Base-by-base conservation (phyloP, 371 early-diverging fungal species). In the Mucor racemosus region DNA sequence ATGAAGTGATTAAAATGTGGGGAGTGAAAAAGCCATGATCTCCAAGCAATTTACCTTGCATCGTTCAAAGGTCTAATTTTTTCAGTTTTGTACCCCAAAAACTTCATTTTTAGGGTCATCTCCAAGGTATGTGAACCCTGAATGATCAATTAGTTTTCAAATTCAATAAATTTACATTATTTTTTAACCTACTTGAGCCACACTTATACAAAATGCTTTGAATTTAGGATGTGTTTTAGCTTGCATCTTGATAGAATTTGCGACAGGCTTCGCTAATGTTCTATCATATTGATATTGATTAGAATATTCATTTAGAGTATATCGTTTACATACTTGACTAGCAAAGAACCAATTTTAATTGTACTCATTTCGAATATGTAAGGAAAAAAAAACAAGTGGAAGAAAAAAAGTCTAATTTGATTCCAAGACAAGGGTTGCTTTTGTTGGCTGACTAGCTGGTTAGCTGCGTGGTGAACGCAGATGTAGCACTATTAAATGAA, bases 11-110 rank as follows among this genome's bases (percentile, higher is more conserved):
- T 10, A 54, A 10, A 13, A 48, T 19, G 0, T 48, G 19, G 5
- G 9, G n/a, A n/a, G 6, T 34, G 54, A 31, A 9, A 31, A 7
- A 21, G 19, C 7, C 50, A 50, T 26, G 4, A 38, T 0, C 11
- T 7, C 1, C 38, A 9, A 13, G 15, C 6, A 33, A 7, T 46
- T 53, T 79, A 86, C 86, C 78, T 90, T 8, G 90, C 88, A 64
- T 95, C 94, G 73, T 92, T 94, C 39, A 94, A 79, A 9, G 95
- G 95, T 46, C 93, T 89, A 67, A 96, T 92, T 50, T 88, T 81
- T 67, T 92, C 88, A 55, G 81, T 81, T 62, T 89, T 91, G 77
- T 94, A 93, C 15, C 93, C 94, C 15, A 93, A 74, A 38, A 93
- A 88, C 60, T 84, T 85, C 94, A 93, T 92, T 73, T 91, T 93